phyloP scores from a whole-genome alignment of 2,329 filamentous ascomycete genomes.

The Xylaria sp. region DNA sequence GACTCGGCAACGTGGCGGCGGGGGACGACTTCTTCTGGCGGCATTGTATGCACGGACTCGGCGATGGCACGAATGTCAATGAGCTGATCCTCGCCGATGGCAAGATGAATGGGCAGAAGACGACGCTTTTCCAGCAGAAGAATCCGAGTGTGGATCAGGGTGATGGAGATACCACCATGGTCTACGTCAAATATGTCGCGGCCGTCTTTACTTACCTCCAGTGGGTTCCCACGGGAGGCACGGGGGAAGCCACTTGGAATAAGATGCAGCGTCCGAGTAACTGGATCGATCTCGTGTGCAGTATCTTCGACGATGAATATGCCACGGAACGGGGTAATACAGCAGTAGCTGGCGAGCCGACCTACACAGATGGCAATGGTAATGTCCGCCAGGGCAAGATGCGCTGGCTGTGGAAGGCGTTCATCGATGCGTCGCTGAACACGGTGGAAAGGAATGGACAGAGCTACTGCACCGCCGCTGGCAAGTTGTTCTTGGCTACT shows the following conservation, averaged over 20 bases:
- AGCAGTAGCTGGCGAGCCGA: slow-evolving; percentile 6
- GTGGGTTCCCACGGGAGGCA: background rate
- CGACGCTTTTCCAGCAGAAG: background rate
- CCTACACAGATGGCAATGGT: slow-evolving; percentile 1
- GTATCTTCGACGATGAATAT: slow-evolving; percentile 2
- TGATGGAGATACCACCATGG: background rate
- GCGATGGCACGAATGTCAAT: background rate
- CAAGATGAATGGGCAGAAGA: slow-evolving; percentile 10
- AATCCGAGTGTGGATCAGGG: slow-evolving; percentile 2
- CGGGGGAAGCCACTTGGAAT: slow-evolving; percentile 4
- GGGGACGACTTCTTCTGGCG: slow-evolving; percentile 7
- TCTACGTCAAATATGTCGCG: slow-evolving; percentile 3
- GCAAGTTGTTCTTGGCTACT: background rate
- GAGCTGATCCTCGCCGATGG: slow-evolving; percentile 2
- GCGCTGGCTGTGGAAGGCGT: slow-evolving; percentile 18
- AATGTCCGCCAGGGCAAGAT: slow-evolving; percentile 7
- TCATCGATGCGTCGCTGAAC: slow-evolving; percentile 2
- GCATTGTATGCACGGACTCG: slow-evolving; percentile 3
- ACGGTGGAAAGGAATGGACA: slow-evolving; percentile 1
- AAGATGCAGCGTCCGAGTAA: slow-evolving; percentile 14
- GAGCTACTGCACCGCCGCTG: slow-evolving; percentile 13
- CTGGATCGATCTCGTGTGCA: slow-evolving; percentile 13
- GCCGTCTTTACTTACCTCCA: slow-evolving; percentile 15
- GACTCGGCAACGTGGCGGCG: slow-evolving; percentile 5
- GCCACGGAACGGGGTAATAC: background rate